Evolutionary conservation across 805 yeast species (phyloP).

Genomic region (Teunomyces cretensis): DNA sequence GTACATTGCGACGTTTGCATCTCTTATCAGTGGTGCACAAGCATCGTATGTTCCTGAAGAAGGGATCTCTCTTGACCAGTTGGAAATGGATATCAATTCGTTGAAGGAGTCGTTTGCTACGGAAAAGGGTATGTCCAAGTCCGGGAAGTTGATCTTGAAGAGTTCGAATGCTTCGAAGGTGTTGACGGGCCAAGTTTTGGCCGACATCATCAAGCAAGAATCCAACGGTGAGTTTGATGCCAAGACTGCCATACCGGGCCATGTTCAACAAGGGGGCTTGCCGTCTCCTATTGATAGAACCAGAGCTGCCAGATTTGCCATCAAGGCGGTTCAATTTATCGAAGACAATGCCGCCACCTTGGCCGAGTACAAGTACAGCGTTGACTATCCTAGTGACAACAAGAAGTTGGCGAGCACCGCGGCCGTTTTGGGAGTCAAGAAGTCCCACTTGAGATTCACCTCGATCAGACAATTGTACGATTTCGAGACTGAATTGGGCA

Average conservation of each 20-base stretch:
- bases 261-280: conserved; percentile 94
- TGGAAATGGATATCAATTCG: conserved; percentile 73
- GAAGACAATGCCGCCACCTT: conserved; percentile 48
- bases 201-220: conserved; percentile 80
- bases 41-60: conserved; percentile 91
- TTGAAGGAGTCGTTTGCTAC: conserved; percentile 65
- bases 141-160: conserved; percentile 84
- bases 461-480: conserved; percentile 78
- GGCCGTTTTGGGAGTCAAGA: conserved; percentile 52
- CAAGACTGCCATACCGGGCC: conserved; percentile 96
- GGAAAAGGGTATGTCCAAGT: conserved; percentile 76
- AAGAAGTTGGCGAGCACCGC: conserved; percentile 34
- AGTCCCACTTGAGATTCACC: conserved; percentile 72
- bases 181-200: conserved; percentile 77
- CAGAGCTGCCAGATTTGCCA: conserved; percentile 84
- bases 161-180: conserved; percentile 81
- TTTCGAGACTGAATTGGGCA: conserved; percentile 75
- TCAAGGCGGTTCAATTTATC: conserved; percentile 83
- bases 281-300: conserved; percentile 95
- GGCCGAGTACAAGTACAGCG: conserved; percentile 19
- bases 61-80: conserved; percentile 62
- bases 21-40: conserved; percentile 86
- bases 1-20: conserved; percentile 82
- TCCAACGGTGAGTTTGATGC: conserved; percentile 79
- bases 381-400: conserved; percentile 35